These are phyloP conservation scores for Camelina sativa DNA, from an alignment of 345 rosid genomes.

Conservation along the genomic window DNA sequence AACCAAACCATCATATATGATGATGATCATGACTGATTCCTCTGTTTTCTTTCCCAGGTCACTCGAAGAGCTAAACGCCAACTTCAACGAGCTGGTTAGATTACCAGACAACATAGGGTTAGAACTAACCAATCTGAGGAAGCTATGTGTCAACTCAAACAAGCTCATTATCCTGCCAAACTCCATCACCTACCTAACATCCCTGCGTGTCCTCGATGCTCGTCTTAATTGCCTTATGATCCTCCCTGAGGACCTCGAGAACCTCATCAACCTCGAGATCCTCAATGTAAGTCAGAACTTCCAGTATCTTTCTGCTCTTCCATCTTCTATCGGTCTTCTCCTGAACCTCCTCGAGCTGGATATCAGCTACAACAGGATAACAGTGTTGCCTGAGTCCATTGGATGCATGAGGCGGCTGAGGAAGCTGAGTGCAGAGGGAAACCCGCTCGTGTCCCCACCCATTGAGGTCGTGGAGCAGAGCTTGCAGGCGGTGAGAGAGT, in stretches of 20 bases:
- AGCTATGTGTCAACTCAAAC: slow-evolving; percentile 73
- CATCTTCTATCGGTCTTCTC: slow-evolving; percentile 74
- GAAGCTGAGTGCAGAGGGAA: slow-evolving; percentile 76
- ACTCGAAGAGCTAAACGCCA: slow-evolving; percentile 76
- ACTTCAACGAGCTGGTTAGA: slow-evolving; percentile 70
- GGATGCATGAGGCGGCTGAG: slow-evolving; percentile 75
- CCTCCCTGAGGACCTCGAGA: slow-evolving; percentile 75
- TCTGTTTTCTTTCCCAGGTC: slow-evolving; percentile 46
- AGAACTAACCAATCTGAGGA: slow-evolving; percentile 61
- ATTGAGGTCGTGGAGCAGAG: slow-evolving; percentile 67
- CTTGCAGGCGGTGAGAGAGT: slow-evolving; percentile 64
- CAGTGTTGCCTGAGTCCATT: slow-evolving; percentile 65
- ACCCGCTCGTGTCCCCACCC: slow-evolving; percentile 79
- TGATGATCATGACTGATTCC: background rate
- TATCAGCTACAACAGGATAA: slow-evolving; percentile 70
- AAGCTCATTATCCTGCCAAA: slow-evolving; percentile 63
- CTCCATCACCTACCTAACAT: slow-evolving; percentile 60
- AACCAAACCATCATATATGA: background rate
- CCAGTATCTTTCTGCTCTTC: slow-evolving; percentile 63
- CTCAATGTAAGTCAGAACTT: slow-evolving; percentile 88
- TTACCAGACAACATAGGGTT: slow-evolving; percentile 72
- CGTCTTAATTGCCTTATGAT: slow-evolving; percentile 71
- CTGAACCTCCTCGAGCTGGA: slow-evolving; percentile 71
- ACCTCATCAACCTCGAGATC: slow-evolving; percentile 60
- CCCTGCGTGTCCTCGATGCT: slow-evolving; percentile 60